Conservation (phyloP, 176 grass and related monocot genomes). For the Miscanthus lutarioriparius region DNA sequence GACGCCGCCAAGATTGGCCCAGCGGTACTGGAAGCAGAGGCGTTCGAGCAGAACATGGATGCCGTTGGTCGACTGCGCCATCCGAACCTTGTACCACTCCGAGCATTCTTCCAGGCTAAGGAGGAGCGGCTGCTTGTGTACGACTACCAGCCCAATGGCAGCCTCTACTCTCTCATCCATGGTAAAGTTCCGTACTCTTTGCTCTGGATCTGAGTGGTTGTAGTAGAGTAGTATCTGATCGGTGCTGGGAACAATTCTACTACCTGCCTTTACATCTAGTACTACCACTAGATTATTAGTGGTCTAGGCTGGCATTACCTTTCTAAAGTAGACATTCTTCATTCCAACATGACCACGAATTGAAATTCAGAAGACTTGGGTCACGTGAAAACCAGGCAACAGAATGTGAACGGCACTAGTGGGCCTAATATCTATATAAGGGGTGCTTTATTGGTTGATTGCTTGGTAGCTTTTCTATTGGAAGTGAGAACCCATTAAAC, state of each 20-base stretch:
- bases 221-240: neutral
- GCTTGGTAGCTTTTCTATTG: neutral
- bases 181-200: constrained; percentile 42
- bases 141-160: constrained; percentile 96
- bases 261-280: neutral
- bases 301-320: neutral
- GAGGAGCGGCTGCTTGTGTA: constrained; percentile 95
- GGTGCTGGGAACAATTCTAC: neutral
- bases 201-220: neutral
- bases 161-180: constrained; percentile 78
- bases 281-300: neutral
- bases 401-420: constrained; percentile 3
- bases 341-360: neutral
- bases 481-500: constrained; percentile 5
- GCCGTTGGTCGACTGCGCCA: constrained; percentile 80
- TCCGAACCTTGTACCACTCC: constrained; percentile 77
- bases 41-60: constrained; percentile 95
- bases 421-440: constrained; percentile 15
- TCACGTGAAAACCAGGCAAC: constrained; percentile 26
- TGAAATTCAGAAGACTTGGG: neutral
- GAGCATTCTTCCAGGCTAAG: constrained; percentile 93
- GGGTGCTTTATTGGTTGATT: constrained; percentile 7
- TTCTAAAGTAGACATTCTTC: constrained; percentile 12
- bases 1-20: constrained; percentile 71
- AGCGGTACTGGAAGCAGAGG: constrained; percentile 50